Percentiles rank a stretch among this genome's conserved stretches.
These are phyloP conservation scores for Phialophora tarda DNA, from an alignment of 2,329 filamentous ascomycete species.

Conservation along the genomic window DNA sequence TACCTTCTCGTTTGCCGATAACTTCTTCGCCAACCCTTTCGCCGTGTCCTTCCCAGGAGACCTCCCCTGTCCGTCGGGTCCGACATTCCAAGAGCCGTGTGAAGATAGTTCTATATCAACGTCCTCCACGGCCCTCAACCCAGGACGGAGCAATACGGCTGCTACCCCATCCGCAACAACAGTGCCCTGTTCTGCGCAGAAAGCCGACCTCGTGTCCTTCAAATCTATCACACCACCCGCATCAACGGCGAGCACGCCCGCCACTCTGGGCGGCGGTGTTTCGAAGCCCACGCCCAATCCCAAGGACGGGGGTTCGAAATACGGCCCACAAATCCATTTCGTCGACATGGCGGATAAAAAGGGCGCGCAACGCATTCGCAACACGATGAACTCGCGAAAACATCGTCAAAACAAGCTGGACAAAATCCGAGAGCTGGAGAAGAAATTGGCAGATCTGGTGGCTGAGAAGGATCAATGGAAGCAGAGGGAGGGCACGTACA, in stretches of 20 bases:
- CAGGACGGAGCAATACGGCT: neutral
- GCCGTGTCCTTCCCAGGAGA: slow-evolving; percentile 37
- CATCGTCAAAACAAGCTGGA: slow-evolving; percentile 40
- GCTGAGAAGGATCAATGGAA: slow-evolving; percentile 35
- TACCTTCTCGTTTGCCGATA: slow-evolving; percentile 27
- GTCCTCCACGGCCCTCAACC: neutral
- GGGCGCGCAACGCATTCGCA: slow-evolving; percentile 37
- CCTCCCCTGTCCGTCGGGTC: slow-evolving; percentile 28
- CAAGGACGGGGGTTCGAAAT: neutral
- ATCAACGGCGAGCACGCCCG: slow-evolving; percentile 7
- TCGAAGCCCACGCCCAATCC: neutral
- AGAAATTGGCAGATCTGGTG: slow-evolving; percentile 32
- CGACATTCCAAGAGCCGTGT: slow-evolving; percentile 5
- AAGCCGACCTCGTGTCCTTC: neutral
- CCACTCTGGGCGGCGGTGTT: neutral
- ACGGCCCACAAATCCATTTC: slow-evolving; percentile 36
- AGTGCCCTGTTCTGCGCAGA: neutral
- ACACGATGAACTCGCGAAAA: slow-evolving; percentile 39
- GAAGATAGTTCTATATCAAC: neutral
- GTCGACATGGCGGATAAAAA: slow-evolving; percentile 40
- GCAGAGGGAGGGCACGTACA: no score
- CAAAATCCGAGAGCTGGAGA: slow-evolving; percentile 38
- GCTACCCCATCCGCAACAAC: neutral
- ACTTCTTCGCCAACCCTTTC: slow-evolving; percentile 37
- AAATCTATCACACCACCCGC: slow-evolving; percentile 4